Base-by-base conservation (phyloP, 2,329 filamentous ascomycete genomes). In the Metarhizium guizhouense region DNA sequence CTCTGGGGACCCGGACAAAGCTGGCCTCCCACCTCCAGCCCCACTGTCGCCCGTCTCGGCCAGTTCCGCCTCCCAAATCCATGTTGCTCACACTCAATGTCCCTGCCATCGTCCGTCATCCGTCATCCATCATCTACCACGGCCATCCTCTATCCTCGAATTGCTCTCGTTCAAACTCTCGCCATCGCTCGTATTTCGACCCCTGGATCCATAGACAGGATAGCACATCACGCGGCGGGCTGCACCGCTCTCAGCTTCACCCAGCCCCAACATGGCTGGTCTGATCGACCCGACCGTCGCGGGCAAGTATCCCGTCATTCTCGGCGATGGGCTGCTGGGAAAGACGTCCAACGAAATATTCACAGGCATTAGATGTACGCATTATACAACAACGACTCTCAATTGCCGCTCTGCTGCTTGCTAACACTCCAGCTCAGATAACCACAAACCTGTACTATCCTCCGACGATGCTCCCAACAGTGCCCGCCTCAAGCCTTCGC, bases 281-380 rank as follows among this genome's bases (percentile, higher is more conserved):
- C 64, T 77, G 54, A 76, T 85, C 57, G 82, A 86, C 68, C 80
- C 82, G 58, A 83, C 82, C 54, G 79, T 81, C 68, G 72, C 75
- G 57, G 81, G 76, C 56, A 81, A 82, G 64, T 86, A 85, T 64
- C 83, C 82, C 52, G 78, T 86, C 55, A 76, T 86, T 50, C 73
- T 86, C 48, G 84, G 83, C 66, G 83, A 86, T 62, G 78, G 79
- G 32, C 71, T 86, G 36, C 70, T 84, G 40, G 79, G 80, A 47
- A 80, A 78, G 59, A 68, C 78, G 1, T 71, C 78, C 36, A 81
- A 80, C 60, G 80, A 84, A 58, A 72, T 81, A 51, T 84, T 81
- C 61, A 85, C 82, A 1, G 79, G 79, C 54, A 74, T 86, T 51
- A 73, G 78, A 70, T 86, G 83, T 85, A 75, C 58, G 78, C 16